phyloP scores from a whole-genome alignment of 1,284 basidiomycete genomes.

The Rhizoctonia solani region DNA sequence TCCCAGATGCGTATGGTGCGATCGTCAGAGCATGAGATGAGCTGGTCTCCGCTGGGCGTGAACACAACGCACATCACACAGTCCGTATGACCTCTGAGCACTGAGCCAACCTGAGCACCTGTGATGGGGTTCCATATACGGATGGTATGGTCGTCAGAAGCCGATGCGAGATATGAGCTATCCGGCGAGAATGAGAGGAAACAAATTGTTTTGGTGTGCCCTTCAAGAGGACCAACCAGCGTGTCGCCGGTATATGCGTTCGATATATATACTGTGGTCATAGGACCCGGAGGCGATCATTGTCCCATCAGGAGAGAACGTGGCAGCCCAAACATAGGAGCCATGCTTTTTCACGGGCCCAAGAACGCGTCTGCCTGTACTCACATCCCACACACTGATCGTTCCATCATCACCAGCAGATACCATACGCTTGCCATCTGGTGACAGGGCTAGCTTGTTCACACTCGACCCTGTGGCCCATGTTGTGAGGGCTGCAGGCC shows the following conservation, averaged over 20 bases:
- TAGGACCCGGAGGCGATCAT: background rate
- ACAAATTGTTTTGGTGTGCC: background rate
- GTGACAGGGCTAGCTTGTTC: constrained; percentile 15
- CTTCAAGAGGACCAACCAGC: background rate
- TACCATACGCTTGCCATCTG: constrained; percentile 30
- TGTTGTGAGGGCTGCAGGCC: background rate
- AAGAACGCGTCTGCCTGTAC: background rate
- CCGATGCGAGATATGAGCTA: constrained; percentile 29
- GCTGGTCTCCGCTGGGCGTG: constrained; percentile 48
- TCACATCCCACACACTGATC: constrained; percentile 34
- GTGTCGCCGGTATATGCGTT: constrained; percentile 1
- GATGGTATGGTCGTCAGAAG: constrained; percentile 34
- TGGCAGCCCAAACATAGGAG: background rate
- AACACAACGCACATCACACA: constrained; percentile 51
- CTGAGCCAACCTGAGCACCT: background rate
- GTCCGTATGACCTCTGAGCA: constrained; percentile 49
- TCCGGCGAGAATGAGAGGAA: constrained; percentile 33
- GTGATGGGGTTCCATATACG: constrained; percentile 31
- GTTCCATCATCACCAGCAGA: constrained; percentile 23
- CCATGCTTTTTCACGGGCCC: background rate
- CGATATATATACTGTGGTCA: background rate
- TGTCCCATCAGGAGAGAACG: constrained; percentile 25
- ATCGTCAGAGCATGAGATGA: constrained; percentile 49
- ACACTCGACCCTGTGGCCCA: background rate
- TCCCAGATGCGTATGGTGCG: constrained; percentile 52